A percentile compares a stretch with the other conserved stretches of the same genome.
Conservation (phyloP, 129 eudicot genomes). For the Helianthus tuberosus region DNA sequence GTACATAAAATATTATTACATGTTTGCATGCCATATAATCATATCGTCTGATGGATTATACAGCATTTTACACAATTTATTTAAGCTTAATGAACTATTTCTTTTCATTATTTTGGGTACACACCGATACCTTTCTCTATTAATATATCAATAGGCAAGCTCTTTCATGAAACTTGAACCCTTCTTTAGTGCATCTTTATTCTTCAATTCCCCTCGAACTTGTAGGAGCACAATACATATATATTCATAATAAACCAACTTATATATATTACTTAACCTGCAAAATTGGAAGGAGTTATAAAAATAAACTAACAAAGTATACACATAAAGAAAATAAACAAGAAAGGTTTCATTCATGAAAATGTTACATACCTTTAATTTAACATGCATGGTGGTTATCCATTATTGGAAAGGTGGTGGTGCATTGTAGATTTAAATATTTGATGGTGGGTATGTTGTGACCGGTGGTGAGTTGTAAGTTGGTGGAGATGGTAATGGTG, state of each 20-base stretch:
- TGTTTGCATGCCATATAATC: not conserved
- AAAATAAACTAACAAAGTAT: not conserved
- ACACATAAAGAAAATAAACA: not conserved
- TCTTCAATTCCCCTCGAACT: conserved; percentile 9
- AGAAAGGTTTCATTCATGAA: not conserved
- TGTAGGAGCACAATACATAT: conserved; percentile 3
- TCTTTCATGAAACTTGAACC: conserved; percentile 7
- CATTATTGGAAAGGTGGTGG: conserved; percentile 38
- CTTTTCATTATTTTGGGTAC: not conserved
- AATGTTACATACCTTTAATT: conserved; percentile 11
- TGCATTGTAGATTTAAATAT: conserved; percentile 16
- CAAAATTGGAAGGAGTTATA: not conserved
- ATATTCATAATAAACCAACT: not conserved
- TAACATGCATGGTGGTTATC: not conserved
- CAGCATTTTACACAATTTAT: not conserved
- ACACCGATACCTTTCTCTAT: not conserved
- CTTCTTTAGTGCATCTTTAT: conserved; percentile 11
- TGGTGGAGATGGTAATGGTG: conserved; percentile 30
- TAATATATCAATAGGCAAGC: conserved; percentile 2
- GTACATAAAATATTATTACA: too few species aligned
- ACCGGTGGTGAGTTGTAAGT: conserved; percentile 14
- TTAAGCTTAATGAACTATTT: not conserved
- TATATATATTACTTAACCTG: conserved; percentile 11
- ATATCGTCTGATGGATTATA: not conserved
- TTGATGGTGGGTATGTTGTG: not conserved